These are phyloP conservation scores for Fraxinus baroniana DNA, from an alignment of 305 asterid genomes.

Conservation along the genomic window DNA sequence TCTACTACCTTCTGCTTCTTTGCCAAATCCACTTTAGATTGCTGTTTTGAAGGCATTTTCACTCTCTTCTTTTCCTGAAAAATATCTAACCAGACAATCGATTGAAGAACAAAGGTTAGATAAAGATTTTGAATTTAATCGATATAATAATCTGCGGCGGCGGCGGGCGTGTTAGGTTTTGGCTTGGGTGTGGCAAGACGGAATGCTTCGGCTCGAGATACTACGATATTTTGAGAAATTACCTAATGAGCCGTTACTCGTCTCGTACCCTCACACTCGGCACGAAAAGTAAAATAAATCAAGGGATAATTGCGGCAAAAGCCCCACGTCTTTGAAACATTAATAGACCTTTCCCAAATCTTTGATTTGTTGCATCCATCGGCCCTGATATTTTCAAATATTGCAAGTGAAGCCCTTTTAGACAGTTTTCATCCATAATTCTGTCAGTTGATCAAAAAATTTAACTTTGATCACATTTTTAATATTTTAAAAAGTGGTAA, in stretches of 20 bases:
- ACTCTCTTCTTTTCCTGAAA: conserved; percentile 17
- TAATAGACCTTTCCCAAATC: no score
- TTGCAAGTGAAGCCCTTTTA: no score
- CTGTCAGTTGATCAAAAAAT: no score
- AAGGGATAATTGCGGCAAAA: no score
- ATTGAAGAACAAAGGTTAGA: neutral
- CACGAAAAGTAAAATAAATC: neutral
- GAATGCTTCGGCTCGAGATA: neutral
- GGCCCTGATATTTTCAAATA: no score
- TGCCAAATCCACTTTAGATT: conserved; percentile 59
- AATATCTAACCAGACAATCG: neutral
- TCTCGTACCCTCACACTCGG: neutral
- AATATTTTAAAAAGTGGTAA: no score
- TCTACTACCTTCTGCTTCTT: conserved; percentile 63
- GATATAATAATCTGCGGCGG: neutral
- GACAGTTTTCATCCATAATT: no score
- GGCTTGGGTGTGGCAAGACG: neutral
- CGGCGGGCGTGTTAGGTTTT: conserved; percentile 5
- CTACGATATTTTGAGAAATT: neutral
- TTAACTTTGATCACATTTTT: no score
- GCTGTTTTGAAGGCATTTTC: conserved; percentile 72
- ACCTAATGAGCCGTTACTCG: neutral
- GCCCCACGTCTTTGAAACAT: no score
- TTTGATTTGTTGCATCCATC: no score
- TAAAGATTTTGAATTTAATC: neutral